Conservation (phyloP, 164 flowering plant genomes). For the Pachysandra terminalis region DNA sequence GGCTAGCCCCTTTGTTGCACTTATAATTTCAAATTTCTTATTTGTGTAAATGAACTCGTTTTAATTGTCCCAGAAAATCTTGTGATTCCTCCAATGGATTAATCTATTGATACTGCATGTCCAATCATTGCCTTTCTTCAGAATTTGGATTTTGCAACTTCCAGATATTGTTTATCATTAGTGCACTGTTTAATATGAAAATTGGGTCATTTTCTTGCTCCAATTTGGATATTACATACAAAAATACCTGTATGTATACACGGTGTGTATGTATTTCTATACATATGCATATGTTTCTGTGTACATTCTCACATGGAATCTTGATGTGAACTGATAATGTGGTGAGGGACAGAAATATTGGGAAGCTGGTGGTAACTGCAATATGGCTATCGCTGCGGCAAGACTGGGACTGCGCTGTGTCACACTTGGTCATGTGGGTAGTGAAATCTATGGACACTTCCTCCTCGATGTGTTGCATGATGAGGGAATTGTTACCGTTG, state of each 20-base stretch:
- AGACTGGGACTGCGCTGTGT: constrained; percentile 74
- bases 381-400: constrained; percentile 94
- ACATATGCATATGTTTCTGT: no score
- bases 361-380: constrained; percentile 99
- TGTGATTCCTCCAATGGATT: no score
- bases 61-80: not conserved
- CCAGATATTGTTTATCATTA: not conserved
- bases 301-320: not conserved
- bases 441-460: constrained; percentile 85
- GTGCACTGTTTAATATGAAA: not conserved
- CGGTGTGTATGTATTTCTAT: no score
- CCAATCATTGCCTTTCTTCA: not conserved
- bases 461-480: constrained; percentile 79
- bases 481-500: constrained; percentile 73
- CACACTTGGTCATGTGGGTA: constrained; percentile 86
- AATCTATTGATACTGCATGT: no score
- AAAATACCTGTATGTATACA: no score
- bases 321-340: constrained; percentile 4
- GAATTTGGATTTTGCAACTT: not conserved
- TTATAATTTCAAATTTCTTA: no score
- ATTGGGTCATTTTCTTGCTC: not conserved
- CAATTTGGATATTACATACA: not conserved
- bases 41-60: not conserved
- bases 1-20: not conserved
- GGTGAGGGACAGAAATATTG: constrained; percentile 55